phyloP scores from a whole-genome alignment of 352 stramenopile genomes.

The Phytopythium boreale region DNA sequence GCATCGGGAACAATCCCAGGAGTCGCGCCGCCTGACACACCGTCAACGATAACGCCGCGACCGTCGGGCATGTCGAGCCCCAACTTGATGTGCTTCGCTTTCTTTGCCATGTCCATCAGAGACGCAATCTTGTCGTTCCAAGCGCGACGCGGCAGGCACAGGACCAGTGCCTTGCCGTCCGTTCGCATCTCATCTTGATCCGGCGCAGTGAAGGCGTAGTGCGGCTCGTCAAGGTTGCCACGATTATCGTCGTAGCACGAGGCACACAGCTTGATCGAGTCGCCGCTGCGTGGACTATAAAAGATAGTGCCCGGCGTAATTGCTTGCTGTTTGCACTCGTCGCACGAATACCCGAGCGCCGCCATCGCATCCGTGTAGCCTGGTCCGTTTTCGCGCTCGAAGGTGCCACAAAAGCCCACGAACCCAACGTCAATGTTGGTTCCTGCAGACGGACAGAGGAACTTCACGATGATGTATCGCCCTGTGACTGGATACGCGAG shows the following conservation, averaged over 20 bases:
- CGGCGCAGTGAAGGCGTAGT: slow-evolving; percentile 36
- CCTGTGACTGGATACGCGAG: slow-evolving; percentile 62
- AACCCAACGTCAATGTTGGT: slow-evolving; percentile 86
- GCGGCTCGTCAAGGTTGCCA: slow-evolving; percentile 43
- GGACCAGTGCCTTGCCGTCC: slow-evolving; percentile 23
- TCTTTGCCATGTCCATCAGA: slow-evolving; percentile 33
- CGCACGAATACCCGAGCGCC: slow-evolving; percentile 37
- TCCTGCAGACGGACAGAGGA: slow-evolving; percentile 56
- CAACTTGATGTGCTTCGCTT: slow-evolving; percentile 16
- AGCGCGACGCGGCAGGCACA: slow-evolving; percentile 50
- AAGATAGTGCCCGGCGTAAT: slow-evolving; percentile 19
- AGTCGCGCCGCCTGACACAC: background rate
- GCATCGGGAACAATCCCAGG: background rate
- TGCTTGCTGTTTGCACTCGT: slow-evolving; percentile 48
- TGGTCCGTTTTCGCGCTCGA: slow-evolving; percentile 80
- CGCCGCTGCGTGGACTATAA: slow-evolving; percentile 61
- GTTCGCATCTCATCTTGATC: slow-evolving; percentile 34
- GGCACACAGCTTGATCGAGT: slow-evolving; percentile 56
- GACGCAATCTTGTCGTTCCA: slow-evolving; percentile 51
- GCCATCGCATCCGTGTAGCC: slow-evolving; percentile 55
- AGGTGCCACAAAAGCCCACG: slow-evolving; percentile 73
- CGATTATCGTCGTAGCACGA: slow-evolving; percentile 81
- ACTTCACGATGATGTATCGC: slow-evolving; percentile 78
- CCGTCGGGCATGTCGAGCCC: background rate
- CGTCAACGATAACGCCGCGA: background rate